A percentile compares a stretch with the other conserved stretches of the same genome.
phyloP scores from a whole-genome alignment of 257 asterid genomes.

The Nemophila menziesii region DNA sequence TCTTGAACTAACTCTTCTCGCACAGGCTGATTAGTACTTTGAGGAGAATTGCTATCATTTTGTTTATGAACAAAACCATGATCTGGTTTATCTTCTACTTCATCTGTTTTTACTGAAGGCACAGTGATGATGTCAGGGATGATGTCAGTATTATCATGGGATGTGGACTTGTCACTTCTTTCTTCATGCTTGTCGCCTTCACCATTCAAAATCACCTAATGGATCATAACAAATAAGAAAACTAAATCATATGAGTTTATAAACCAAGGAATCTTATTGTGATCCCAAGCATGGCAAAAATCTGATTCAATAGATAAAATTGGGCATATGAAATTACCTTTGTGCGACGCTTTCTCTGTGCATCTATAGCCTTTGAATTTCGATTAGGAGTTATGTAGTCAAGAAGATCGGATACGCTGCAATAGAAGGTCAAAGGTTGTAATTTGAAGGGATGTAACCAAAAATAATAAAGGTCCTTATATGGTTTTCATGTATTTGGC shows the following conservation, averaged over 20 bases:
- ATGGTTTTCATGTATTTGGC: too few species aligned
- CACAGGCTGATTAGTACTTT: slow-evolving; percentile 14
- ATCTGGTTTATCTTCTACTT: slow-evolving; percentile 27
- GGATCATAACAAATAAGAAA: slow-evolving; percentile 10
- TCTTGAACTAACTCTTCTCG: slow-evolving; percentile 33
- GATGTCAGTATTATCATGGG: slow-evolving; percentile 21
- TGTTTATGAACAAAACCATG: slow-evolving; percentile 20
- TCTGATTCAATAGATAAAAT: background rate
- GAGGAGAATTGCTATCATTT: slow-evolving; percentile 15
- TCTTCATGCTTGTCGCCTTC: slow-evolving; percentile 39
- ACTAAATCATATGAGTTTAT: slow-evolving; percentile 10
- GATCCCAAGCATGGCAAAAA: background rate
- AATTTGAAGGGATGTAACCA: slow-evolving; percentile 17
- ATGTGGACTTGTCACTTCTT: slow-evolving; percentile 24
- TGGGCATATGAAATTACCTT: slow-evolving; percentile 38
- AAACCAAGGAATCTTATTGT: slow-evolving; percentile 9
- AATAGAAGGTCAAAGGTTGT: slow-evolving; percentile 21
- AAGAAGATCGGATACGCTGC: slow-evolving; percentile 98
- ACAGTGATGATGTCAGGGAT: too few species aligned
- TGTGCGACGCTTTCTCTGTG: slow-evolving; percentile 68
- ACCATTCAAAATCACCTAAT: slow-evolving; percentile 48
- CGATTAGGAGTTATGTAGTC: slow-evolving; percentile 86
- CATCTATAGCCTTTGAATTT: slow-evolving; percentile 56
- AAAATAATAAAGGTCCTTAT: too few species aligned
- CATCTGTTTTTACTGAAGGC: slow-evolving; percentile 21